phyloP scores from a whole-genome alignment of 805 yeast genomes.

The Candida incommunis region DNA sequence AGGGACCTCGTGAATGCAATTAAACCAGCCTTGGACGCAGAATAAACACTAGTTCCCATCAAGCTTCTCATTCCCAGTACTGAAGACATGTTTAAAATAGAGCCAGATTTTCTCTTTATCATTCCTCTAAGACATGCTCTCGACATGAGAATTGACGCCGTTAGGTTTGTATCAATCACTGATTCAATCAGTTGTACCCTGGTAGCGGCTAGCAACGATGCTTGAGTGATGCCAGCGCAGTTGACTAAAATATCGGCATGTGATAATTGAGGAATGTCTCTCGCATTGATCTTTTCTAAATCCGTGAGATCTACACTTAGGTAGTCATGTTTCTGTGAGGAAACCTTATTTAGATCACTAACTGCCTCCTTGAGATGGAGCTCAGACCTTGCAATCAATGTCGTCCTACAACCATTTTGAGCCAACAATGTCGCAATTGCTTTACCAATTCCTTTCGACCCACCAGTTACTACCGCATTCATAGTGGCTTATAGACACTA shows the following conservation, averaged over 20 bases:
- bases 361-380: conserved; percentile 20
- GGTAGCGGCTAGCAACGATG: conserved; percentile 33
- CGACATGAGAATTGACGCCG: conserved; percentile 46
- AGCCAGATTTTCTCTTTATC: conserved; percentile 25
- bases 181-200: conserved; percentile 27
- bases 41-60: conserved; percentile 48
- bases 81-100: conserved; percentile 54
- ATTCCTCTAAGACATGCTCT: conserved; percentile 38
- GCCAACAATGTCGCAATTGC: conserved; percentile 40
- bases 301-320: conserved; percentile 10
- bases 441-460: conserved; percentile 53
- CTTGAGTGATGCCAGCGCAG: conserved; percentile 45
- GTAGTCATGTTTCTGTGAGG: conserved; percentile 7
- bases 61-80: conserved; percentile 30
- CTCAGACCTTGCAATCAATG: conserved; percentile 37
- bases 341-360: conserved; percentile 5
- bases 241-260: conserved; percentile 37
- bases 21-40: conserved; percentile 60
- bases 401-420: conserved; percentile 34
- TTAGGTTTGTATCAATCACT: conserved; percentile 41
- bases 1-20: conserved; percentile 45
- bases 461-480: conserved; percentile 39
- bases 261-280: not conserved
- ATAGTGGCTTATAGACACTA: not conserved
- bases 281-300: conserved; percentile 1